phyloP scores from a whole-genome alignment of 2,329 filamentous ascomycete genomes.

The Helotiales sp. region DNA sequence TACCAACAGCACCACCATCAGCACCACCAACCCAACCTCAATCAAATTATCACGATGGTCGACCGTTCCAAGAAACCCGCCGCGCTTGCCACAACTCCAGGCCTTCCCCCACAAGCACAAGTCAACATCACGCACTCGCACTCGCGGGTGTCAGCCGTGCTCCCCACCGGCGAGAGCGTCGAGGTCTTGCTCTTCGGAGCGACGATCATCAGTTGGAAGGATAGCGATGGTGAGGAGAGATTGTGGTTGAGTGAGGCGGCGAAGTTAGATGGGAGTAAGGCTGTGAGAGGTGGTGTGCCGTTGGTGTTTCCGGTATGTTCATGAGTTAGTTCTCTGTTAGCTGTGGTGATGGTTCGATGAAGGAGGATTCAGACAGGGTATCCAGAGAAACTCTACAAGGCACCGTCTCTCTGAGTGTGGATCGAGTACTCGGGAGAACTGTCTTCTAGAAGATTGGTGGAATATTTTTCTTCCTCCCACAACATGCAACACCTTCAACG shows the following conservation, averaged over 20 bases:
- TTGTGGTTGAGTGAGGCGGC: conserved; percentile 84
- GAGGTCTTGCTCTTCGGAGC: conserved; percentile 89
- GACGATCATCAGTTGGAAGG: conserved; percentile 93
- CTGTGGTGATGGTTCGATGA: too few relatives aligned
- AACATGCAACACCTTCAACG: neutral
- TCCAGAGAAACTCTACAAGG: neutral
- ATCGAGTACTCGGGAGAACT: neutral
- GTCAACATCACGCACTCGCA: conserved; percentile 76
- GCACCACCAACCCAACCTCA: neutral
- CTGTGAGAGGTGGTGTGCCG: conserved; percentile 89
- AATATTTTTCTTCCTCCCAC: too few relatives aligned
- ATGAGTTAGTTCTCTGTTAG: neutral
- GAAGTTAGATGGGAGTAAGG: conserved; percentile 82
- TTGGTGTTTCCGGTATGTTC: conserved; percentile 84
- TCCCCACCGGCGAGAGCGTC: conserved; percentile 86
- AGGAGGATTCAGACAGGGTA: neutral
- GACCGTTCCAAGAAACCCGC: conserved; percentile 85
- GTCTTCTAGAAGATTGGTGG: neutral
- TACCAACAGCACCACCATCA: neutral
- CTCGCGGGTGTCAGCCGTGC: conserved; percentile 74
- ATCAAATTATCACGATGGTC: conserved; percentile 56
- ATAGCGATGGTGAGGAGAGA: conserved; percentile 76
- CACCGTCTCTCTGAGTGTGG: neutral
- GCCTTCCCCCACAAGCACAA: conserved; percentile 74
- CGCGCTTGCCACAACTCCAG: conserved; percentile 75